Evolutionary conservation across 345 rosid genomes (phyloP).

Genomic region (Heritiera fomes): DNA sequence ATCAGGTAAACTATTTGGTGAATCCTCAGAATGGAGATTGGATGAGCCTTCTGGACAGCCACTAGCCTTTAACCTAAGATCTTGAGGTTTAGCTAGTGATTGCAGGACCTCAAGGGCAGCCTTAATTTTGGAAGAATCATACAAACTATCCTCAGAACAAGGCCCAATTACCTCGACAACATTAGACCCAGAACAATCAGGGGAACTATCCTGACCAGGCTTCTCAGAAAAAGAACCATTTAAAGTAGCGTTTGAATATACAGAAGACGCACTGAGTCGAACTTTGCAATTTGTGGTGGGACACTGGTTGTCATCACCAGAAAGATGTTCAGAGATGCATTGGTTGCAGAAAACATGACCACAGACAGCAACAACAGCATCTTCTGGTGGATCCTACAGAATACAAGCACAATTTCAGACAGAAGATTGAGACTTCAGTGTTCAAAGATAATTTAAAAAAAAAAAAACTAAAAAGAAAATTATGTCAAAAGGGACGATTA

Average conservation of each 20-base stretch:
- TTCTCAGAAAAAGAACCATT: constrained; percentile 43
- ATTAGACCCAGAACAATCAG: constrained; percentile 41
- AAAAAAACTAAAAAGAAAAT: background rate
- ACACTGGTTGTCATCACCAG: constrained; percentile 73
- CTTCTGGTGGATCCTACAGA: constrained; percentile 92
- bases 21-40: constrained; percentile 17
- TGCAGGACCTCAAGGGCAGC: constrained; percentile 82
- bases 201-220: constrained; percentile 29
- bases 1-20: constrained; percentile 25
- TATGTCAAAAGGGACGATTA: background rate
- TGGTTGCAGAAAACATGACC: constrained; percentile 96
- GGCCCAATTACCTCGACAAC: constrained; percentile 31
- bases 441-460: constrained; percentile 4
- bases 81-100: constrained; percentile 51
- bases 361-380: constrained; percentile 84
- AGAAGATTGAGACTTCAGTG: background rate
- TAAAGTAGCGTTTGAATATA: constrained; percentile 55
- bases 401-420: constrained; percentile 13
- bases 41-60: constrained; percentile 31
- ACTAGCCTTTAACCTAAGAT: constrained; percentile 24
- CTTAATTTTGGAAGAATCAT: constrained; percentile 83
- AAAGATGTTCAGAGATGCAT: constrained; percentile 76
- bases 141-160: constrained; percentile 32
- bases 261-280: constrained; percentile 50
- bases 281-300: constrained; percentile 63